phyloP scores from a whole-genome alignment of 441 rosid genomes.

The Eutrema salsugineum region DNA sequence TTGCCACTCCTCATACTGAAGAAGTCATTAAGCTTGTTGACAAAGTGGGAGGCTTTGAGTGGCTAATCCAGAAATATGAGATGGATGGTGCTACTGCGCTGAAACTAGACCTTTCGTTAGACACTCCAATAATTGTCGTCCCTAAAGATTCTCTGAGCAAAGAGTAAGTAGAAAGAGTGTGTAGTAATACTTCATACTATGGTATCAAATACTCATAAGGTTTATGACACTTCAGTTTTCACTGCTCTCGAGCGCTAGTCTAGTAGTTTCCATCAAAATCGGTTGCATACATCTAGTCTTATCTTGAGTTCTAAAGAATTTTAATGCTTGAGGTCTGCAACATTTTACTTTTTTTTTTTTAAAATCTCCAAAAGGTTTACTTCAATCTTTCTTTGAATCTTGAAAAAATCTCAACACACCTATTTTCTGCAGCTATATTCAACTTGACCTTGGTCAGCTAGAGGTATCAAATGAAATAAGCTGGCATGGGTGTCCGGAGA shows the following conservation, averaged over 20 bases:
- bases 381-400: conserved; percentile 4
- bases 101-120: conserved; percentile 93
- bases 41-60: conserved; percentile 98
- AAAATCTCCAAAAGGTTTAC: conserved; percentile 1
- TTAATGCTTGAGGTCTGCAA: conserved; percentile 13
- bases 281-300: neutral
- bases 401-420: conserved; percentile 9
- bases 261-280: conserved; percentile 12
- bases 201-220: neutral
- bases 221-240: conserved; percentile 6
- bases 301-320: neutral
- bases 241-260: conserved; percentile 3
- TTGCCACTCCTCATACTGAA: conserved; percentile 92
- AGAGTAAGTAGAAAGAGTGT: conserved; percentile 60
- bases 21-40: conserved; percentile 97
- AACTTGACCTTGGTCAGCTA: conserved; percentile 91
- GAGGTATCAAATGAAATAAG: conserved; percentile 85
- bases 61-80: conserved; percentile 95
- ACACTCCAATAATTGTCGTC: conserved; percentile 87
- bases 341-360: neutral
- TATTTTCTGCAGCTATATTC: conserved; percentile 73
- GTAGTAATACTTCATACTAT: conserved; percentile 6
- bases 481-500: conserved; percentile 91
- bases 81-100: conserved; percentile 96
- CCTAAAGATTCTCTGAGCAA: conserved; percentile 87